phyloP scores from a whole-genome alignment of 75 land plant genomes.

The Azolla pinnata region DNA sequence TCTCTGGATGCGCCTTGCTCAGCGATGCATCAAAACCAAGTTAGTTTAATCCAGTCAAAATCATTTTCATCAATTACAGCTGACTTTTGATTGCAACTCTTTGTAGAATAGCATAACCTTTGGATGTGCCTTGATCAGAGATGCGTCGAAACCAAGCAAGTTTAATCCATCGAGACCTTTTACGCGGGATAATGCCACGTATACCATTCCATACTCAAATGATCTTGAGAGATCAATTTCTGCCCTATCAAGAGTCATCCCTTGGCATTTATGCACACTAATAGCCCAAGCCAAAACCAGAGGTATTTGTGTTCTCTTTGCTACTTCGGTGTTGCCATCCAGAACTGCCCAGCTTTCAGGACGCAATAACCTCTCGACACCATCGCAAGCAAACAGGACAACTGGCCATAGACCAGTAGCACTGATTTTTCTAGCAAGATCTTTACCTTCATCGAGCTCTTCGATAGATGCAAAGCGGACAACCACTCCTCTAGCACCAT shows the following conservation, averaged over 20 bases:
- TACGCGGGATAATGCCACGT: slow-evolving; percentile 70
- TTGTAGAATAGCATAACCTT: slow-evolving; percentile 54
- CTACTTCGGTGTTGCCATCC: slow-evolving; percentile 38
- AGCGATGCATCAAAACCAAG: too few species aligned
- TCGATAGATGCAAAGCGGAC: slow-evolving; percentile 22
- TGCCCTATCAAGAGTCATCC: slow-evolving; percentile 57
- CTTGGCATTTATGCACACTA: slow-evolving; percentile 79
- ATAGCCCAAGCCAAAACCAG: slow-evolving; percentile 68
- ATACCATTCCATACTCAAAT: slow-evolving; percentile 71
- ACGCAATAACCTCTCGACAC: slow-evolving; percentile 19
- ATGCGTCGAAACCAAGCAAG: slow-evolving; percentile 46
- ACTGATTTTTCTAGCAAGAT: slow-evolving; percentile 8
- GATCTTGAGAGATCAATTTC: slow-evolving; percentile 53
- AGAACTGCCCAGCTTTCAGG: slow-evolving; percentile 41
- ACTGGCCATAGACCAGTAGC: slow-evolving; percentile 31
- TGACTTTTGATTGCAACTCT: slow-evolving; percentile 14
- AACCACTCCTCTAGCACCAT: slow-evolving; percentile 58
- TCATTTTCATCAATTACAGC: too few species aligned
- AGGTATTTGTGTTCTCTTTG: slow-evolving; percentile 53
- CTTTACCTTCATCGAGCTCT: slow-evolving; percentile 12
- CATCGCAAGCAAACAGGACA: slow-evolving; percentile 44
- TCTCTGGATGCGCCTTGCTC: too few species aligned
- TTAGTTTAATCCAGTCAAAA: too few species aligned
- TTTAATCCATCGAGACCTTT: slow-evolving; percentile 46
- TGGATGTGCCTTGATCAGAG: slow-evolving; percentile 47